phyloP scores from a whole-genome alignment of 192 early-diverging fungal species.

The Mycoemilia scoparia region DNA sequence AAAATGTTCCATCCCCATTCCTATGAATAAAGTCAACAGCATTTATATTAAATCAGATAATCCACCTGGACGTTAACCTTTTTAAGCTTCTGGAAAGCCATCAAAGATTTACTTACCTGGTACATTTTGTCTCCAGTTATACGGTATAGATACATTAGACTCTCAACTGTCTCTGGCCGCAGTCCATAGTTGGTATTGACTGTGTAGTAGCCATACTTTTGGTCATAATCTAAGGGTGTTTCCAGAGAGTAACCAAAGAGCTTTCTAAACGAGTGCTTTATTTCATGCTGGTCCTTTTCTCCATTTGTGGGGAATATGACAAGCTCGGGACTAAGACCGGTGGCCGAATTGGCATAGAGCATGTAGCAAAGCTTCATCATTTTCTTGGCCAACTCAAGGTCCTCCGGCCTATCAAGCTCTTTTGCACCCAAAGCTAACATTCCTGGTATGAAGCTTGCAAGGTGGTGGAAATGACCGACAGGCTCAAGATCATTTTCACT shows the following conservation, averaged over 20 bases:
- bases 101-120: constrained; percentile 5
- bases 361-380: constrained; percentile 56
- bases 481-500: constrained; percentile 2
- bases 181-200: constrained; percentile 36
- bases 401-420: constrained; percentile 30
- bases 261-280: not conserved
- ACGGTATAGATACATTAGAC: constrained; percentile 65
- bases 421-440: constrained; percentile 54
- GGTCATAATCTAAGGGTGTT: not conserved
- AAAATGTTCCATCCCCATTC: constrained; percentile 76
- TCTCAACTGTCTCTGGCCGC: constrained; percentile 79
- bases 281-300: not conserved
- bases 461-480: constrained; percentile 70
- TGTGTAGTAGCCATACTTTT: not conserved
- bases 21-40: too few relatives aligned
- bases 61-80: not conserved
- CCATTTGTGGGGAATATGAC: constrained; percentile 38
- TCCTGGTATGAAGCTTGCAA: constrained; percentile 83
- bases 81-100: not conserved
- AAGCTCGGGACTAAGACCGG: constrained; percentile 66
- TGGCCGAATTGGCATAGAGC: constrained; percentile 56
- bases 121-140: constrained; percentile 69
- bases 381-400: constrained; percentile 58
- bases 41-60: not conserved
- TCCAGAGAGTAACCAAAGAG: not conserved